Evolutionary conservation across 208 protist species (phyloP), one percentile per base, ranked within the genome.

Genomic region (Acanthamoeba sp.): DNA sequence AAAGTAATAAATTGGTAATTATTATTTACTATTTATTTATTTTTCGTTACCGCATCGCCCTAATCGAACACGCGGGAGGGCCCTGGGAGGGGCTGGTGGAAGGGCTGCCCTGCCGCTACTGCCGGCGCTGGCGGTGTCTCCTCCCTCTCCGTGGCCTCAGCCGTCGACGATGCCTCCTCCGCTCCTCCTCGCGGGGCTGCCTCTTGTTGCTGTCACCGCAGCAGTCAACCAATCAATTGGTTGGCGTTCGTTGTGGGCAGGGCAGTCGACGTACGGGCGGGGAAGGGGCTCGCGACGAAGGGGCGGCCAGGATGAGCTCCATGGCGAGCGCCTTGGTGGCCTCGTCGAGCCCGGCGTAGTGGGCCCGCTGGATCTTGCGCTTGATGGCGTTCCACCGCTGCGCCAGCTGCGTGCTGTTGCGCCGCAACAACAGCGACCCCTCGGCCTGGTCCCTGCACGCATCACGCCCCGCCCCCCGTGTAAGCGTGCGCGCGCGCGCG

Each of bases 301-400:
- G 14, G 64, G 34, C 2, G 18, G 64, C 3, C 7, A 29, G 29
- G 34, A 73, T 38, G 34, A 73, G 27, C 34, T 73, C 29, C 27
- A 73, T 29, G 29, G 64, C 64, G 29, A 73, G 34, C 9, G 64
- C 64, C 34, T 73, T 73, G 64, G 64, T 73, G 34, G 64, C n/a
- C 27, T 73, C 64, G 64, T 73, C 64, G 34, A 73, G 34, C 64
- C 64, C 64, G 34, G 29, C 34, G 64, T 73, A 73, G 34, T 73
- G 64, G 27, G 64, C 64, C 9, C 64, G 64, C 64, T 73, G 64
- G 64, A 73, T 73, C 64, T 73, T 73, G 29, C 64, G 27, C 64
- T 73, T 73, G 64, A 73, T 73, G 64, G 64, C 64, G 34, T 73
- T 73, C 64, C 64, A 73, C 34, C 64, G 64, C 64, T 73, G 64